Evolutionary conservation across 1,284 basidiomycete species (phyloP), one percentile per base, ranked within the genome.

Genomic region (Pseudozyma pruni): DNA sequence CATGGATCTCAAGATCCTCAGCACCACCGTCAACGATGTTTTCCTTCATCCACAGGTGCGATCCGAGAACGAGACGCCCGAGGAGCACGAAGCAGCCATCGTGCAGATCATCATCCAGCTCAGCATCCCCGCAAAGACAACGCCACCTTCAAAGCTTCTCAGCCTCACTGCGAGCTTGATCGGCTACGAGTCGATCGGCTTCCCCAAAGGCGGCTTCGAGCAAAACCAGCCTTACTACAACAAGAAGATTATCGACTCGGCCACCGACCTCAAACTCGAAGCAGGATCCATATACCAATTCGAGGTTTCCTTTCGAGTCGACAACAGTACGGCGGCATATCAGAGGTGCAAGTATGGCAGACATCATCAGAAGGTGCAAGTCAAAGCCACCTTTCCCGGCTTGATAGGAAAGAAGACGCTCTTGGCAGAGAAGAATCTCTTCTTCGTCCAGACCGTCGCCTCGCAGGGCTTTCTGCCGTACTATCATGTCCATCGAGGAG

Each of bases 1-100:
- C 10, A 71, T 71, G 67, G 61, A 71, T 14, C 71, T 73, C 57
- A 73, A 73, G 33, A 68, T 73, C 43, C 61, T 73, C 41, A 64
- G 61, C 54, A 68, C 71, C 42, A 61, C 66, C 27, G 61, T 63
- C 41, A 69, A 68, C 38, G 66, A 73, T 40, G 22, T 71, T 49
- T 71, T 64, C 16, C 67, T 71, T 42, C 59, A 37, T 22, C 67
- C 67, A 6, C 56, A 60, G 29, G 38, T 64, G 3, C 44, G 67
- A 25, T 56, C 56, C 29, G 67, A 61, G 16, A 56, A 57, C 37
- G 67, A 71, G 27, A 47, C 52, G 1, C 48, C 56, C 4, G 61
- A 64, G n/a, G 68, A 71, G 16, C 17, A 40, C 25, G 68, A 71
- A 35, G 52, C 68, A 11, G 68, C 58, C n/a, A 47, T 47, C 34